Base-by-base conservation (phyloP, 257 asterid species). In the Nicotiana obtusifolia region DNA sequence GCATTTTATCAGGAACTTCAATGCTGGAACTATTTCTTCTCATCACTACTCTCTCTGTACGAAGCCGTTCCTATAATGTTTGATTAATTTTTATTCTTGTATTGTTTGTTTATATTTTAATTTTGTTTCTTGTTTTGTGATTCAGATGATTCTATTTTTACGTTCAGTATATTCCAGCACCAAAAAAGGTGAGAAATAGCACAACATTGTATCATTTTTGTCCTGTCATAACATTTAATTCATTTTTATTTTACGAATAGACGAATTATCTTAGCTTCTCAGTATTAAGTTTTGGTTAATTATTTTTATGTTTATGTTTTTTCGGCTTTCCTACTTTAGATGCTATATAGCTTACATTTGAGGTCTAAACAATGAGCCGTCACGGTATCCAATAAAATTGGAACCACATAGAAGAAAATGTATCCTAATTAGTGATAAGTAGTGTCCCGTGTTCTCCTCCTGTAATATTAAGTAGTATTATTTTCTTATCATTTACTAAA, bases 1-100 rank as follows among this genome's bases (percentile, higher is more conserved):
- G 97, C 92, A 91, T 91, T 89, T 85, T 91, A 79, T 83, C 85
- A 1, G 97, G 97, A 78, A 90, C 97, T 67, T 92, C 97, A 35
- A 89, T 83, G 90, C 83, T 84, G 76, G 97, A 95, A 76, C 82
- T 95, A 24, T 88, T 85, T 86, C 82, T 87, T 54, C 88, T 95
- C 57, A 49, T 87, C 35, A 78, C 95, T 53, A 83, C 86, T 62
- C 81, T 94, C 66, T 75, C 91, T 15, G 97, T 90, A 82, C 65
- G 88, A 77, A 17, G 1, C 28, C 57, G 5, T 35, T 4, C 7
- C 41, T 3, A 56, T 56, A 31, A 2, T 60, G 3, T 24, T 20
- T 22, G 9, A 53, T 35, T 78, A 5, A 76, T 61, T 28, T 59
- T 67, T 15, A 22, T 28, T 60, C 57, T 20, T n/a, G 4, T 10